Conservation (phyloP, 176 grass and related monocot species). For the Eremochloa ophiuroides region DNA sequence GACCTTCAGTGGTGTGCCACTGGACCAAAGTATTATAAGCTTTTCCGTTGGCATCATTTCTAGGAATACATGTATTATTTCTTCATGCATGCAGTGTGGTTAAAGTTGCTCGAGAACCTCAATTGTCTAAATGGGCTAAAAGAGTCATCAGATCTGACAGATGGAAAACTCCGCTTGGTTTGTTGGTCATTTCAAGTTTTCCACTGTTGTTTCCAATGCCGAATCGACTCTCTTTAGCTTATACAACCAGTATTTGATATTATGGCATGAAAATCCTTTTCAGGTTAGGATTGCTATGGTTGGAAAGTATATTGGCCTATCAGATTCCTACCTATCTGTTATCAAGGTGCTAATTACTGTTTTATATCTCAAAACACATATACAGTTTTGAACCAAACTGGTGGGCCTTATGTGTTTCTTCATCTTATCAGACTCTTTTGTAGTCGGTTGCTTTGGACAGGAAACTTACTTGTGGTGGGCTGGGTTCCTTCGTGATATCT, state of each 20-base stretch:
- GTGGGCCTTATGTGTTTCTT: too few species aligned
- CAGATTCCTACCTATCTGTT: constrained; percentile 81
- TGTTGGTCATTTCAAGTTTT: neutral
- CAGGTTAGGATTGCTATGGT: constrained; percentile 94
- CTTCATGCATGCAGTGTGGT: constrained; percentile 27
- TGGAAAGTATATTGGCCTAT: constrained; percentile 82
- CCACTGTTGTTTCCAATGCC: neutral
- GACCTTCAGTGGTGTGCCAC: constrained; percentile 62
- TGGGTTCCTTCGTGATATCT: too few species aligned
- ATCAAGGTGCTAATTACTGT: constrained; percentile 54
- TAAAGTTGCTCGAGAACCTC: too few species aligned
- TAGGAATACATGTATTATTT: constrained; percentile 9
- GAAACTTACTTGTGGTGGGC: too few species aligned
- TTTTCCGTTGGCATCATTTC: neutral
- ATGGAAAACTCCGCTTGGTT: constrained; percentile 55
- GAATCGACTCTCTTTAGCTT: neutral
- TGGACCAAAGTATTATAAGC: constrained; percentile 7
- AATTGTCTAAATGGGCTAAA: too few species aligned
- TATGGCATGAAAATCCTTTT: too few species aligned
- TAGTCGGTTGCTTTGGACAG: too few species aligned
- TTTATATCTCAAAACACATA: too few species aligned
- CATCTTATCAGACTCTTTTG: too few species aligned
- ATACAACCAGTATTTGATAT: constrained; percentile 1
- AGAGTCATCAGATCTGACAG: too few species aligned
- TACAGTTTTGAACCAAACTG: too few species aligned